Evolutionary conservation across 2,329 filamentous ascomycete genomes (phyloP).

Genomic region (Paecilomyces sp.): DNA sequence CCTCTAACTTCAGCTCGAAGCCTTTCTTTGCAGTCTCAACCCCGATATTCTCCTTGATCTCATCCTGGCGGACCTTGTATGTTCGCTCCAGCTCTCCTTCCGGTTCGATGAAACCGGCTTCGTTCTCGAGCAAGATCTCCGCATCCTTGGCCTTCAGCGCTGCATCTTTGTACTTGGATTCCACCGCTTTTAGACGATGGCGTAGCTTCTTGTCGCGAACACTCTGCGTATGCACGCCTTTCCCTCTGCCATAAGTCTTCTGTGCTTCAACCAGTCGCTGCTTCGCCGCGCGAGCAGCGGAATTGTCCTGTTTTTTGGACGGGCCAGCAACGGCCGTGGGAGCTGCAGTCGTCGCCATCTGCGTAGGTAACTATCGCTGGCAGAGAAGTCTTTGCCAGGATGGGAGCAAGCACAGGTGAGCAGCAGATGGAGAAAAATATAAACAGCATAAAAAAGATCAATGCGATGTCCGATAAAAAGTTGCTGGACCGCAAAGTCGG

Average conservation of each 20-base stretch:
- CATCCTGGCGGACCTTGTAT: slow-evolving; percentile 84
- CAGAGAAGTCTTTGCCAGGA: neutral
- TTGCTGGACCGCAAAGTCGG: slow-evolving; percentile 1
- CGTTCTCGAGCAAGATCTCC: slow-evolving; percentile 86
- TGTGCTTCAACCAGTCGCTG: slow-evolving; percentile 49
- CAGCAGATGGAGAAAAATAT: slow-evolving; percentile 1
- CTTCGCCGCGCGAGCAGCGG: slow-evolving; percentile 32
- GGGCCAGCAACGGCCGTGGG: slow-evolving; percentile 16
- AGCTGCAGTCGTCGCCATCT: slow-evolving; percentile 23
- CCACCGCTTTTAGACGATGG: slow-evolving; percentile 68
- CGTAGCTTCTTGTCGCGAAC: slow-evolving; percentile 88
- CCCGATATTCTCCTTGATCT: slow-evolving; percentile 67
- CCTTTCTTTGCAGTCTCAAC: slow-evolving; percentile 85
- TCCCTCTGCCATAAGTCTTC: slow-evolving; percentile 76
- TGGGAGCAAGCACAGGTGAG: neutral
- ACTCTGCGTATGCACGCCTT: slow-evolving; percentile 61
- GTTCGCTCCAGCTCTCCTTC: slow-evolving; percentile 85
- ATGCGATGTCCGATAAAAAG: slow-evolving; percentile 7
- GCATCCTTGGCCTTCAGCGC: slow-evolving; percentile 83
- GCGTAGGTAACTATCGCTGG: neutral
- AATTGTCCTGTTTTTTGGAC: slow-evolving; percentile 11
- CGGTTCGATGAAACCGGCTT: slow-evolving; percentile 75
- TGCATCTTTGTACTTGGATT: slow-evolving; percentile 75
- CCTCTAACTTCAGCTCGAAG: slow-evolving; percentile 78
- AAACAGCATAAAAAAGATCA: neutral